These are phyloP conservation scores for Plasmopara halstedii DNA, from an alignment of 352 stramenopile species.

Conservation along the genomic window DNA sequence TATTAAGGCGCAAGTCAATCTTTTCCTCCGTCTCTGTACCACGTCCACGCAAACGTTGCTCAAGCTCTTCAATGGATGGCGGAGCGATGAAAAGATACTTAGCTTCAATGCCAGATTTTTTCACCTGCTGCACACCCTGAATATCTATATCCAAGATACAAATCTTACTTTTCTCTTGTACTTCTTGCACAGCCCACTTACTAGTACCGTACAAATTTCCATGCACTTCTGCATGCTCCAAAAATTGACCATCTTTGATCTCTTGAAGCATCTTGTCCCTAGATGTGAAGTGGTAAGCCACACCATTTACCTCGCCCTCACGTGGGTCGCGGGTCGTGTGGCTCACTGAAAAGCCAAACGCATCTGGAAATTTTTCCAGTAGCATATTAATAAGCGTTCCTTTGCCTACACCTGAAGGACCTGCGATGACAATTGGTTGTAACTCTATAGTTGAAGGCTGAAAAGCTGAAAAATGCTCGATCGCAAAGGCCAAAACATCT, in stretches of 20 bases:
- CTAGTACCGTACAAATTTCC: constrained; percentile 97
- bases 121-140: constrained; percentile 94
- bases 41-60: constrained; percentile 90
- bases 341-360: constrained; percentile 96
- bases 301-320: constrained; percentile 90
- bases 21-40: constrained; percentile 96
- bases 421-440: constrained; percentile 86
- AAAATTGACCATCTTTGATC: constrained; percentile 92
- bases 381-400: constrained; percentile 94
- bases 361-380: constrained; percentile 68
- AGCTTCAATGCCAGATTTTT: constrained; percentile 72
- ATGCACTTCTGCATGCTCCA: constrained; percentile 97
- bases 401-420: constrained; percentile 90
- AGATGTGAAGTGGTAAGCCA: constrained; percentile 96
- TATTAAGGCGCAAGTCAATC: constrained; percentile 89
- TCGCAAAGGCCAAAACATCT: constrained; percentile 75
- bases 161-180: constrained; percentile 92
- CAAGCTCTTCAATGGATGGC: constrained; percentile 91
- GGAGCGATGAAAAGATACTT: constrained; percentile 97
- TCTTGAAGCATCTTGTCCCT: constrained; percentile 91
- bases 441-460: constrained; percentile 48
- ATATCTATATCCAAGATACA: constrained; percentile 99
- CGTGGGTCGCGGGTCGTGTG: constrained; percentile 95
- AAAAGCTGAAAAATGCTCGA: constrained; percentile 73
- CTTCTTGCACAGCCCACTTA: constrained; percentile 86